Base-by-base conservation (phyloP, 345 rosid genomes). In the Bruguiera sexangula region DNA sequence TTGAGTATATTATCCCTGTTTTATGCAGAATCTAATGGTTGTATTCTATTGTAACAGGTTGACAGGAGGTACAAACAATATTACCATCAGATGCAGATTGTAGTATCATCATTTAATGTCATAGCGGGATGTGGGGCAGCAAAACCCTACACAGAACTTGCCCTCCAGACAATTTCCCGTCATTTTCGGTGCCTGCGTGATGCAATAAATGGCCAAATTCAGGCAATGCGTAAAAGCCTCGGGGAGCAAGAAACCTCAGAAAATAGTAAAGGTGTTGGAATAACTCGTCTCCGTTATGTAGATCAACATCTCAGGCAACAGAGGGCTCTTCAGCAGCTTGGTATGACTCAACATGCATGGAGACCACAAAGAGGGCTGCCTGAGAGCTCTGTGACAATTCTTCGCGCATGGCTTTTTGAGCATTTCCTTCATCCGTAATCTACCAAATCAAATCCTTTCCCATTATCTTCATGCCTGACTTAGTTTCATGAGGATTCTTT, bases 291-390 rank as follows among this genome's bases (percentile, higher is more conserved):
- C 46, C 80, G 98, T 60, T 89, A 80, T 63, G 86, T 92, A 63
- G 99, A 90, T 73, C 98, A 86, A 80, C 86, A 89, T 75, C 86
- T 90, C 34, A 89, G 89, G 82, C 98, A 96, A 64, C 97, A 90
- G 62, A 87, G 88, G 74, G 91, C 93, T 72, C 87, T 92, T 56
- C 96, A 92, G 80, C 98, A 92, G 69, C 89, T 92, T 62, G 99
- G 96, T 22, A 90, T 90, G 85, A 89, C 90, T 85, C 96, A 84
- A 71, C 87, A 90, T 21, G 82, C 93, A 66, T 96, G 98, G 99
- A 86, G 97, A 78, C 98, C 99, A 31, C 99, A 96, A 77, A 80
- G 99, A 82, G 98, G 99, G 55, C 84, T 96, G 73, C 99, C 97
- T 30, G 99, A 96, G 79, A 89, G 82, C 84, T 89, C 99, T 7